A percentile compares a stretch with the other conserved stretches of the same genome.
Evolutionary conservation across 495 filamentous ascomycete genomes (phyloP).

Genomic region (Neurospora terricola): DNA sequence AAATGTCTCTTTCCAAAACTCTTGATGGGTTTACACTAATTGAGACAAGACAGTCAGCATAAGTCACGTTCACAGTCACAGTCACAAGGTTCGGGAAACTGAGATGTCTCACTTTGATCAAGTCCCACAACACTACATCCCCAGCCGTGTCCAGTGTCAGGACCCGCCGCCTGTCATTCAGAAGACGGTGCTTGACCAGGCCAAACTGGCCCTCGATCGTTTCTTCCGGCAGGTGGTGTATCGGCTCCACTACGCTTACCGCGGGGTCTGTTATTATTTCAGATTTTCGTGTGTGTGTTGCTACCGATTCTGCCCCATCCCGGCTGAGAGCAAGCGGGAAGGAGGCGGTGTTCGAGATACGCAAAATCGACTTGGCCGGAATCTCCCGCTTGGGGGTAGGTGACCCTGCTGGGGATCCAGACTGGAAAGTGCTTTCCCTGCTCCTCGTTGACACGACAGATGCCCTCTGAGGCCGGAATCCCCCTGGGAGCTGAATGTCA

Average conservation of each 20-base stretch:
- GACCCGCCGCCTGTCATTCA: conserved; percentile 84
- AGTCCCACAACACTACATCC: conserved; percentile 93
- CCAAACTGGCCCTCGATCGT: conserved; percentile 94
- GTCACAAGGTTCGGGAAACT: conserved; percentile 2
- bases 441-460: conserved; percentile 33
- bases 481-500: conserved; percentile 40
- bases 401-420: conserved; percentile 5
- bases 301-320: conserved; percentile 31
- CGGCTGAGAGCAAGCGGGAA: conserved; percentile 46
- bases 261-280: conserved; percentile 52
- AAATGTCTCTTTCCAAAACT: conserved; percentile 88
- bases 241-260: conserved; percentile 47
- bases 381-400: conserved; percentile 50
- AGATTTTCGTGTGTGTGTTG: conserved; percentile 43
- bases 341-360: conserved; percentile 72
- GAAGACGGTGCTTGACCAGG: conserved; percentile 80
- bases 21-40: conserved; percentile 70
- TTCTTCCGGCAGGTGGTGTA: conserved; percentile 67
- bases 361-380: conserved; percentile 61
- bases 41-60: conserved; percentile 6
- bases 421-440: conserved; percentile 13
- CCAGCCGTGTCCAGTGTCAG: conserved; percentile 91
- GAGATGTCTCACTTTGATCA: conserved; percentile 54
- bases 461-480: conserved; percentile 45
- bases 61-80: neutral